Conservation (phyloP, 768 basidiomycete genomes). For the Cystofilobasidium bisporidii region DNA sequence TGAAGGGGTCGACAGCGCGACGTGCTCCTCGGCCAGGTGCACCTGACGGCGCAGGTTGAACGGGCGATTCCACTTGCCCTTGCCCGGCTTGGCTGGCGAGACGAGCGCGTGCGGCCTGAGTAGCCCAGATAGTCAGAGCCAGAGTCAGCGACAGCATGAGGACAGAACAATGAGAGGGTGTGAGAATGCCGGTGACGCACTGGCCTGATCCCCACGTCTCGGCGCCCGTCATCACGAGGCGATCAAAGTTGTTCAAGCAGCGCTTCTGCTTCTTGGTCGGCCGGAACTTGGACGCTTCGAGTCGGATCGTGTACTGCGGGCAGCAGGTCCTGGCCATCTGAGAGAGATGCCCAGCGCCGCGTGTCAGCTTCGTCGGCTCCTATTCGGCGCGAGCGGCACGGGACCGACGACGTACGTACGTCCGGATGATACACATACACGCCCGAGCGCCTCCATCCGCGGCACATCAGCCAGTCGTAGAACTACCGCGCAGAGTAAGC, state of each 20-base stretch:
- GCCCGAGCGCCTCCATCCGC: slow-evolving; percentile 21
- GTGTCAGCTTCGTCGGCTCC: background rate
- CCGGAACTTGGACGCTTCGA: background rate
- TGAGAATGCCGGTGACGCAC: too few species aligned
- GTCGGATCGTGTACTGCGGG: slow-evolving; percentile 24
- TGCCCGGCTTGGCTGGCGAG: slow-evolving; percentile 1
- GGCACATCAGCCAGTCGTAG: slow-evolving; percentile 22
- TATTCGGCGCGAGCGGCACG: too few species aligned
- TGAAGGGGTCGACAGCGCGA: background rate
- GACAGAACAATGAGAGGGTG: too few species aligned
- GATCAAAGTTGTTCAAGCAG: background rate
- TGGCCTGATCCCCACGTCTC: background rate
- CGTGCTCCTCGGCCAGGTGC: slow-evolving; percentile 5
- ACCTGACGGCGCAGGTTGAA: slow-evolving; percentile 12
- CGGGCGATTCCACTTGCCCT: slow-evolving; percentile 14
- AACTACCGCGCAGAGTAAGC: background rate
- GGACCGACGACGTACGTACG: background rate
- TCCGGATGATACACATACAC: slow-evolving; percentile 22
- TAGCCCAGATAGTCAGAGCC: background rate
- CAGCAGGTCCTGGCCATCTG: slow-evolving; percentile 25
- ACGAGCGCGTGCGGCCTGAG: slow-evolving; percentile 6
- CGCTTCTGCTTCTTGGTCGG: slow-evolving; percentile 9
- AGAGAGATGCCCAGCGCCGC: background rate
- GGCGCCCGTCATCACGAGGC: slow-evolving; percentile 12
- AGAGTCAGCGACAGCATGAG: too few species aligned